phyloP scores from a whole-genome alignment of 306 rosid genomes.

The Fragaria iinumae region DNA sequence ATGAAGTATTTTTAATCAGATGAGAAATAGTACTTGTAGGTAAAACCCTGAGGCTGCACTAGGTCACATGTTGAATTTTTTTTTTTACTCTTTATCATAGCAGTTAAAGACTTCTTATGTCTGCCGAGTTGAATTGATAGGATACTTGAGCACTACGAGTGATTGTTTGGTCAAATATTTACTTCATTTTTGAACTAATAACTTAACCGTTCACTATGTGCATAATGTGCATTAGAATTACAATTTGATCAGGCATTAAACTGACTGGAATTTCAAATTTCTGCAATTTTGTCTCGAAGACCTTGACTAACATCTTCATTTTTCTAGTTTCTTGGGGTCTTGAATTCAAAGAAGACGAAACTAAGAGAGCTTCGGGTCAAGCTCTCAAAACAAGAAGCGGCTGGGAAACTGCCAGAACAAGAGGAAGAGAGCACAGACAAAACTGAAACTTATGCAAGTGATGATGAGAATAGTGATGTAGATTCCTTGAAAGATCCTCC shows the following conservation, averaged over 20 bases:
- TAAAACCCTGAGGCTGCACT: conserved; percentile 3
- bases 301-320: conserved; percentile 29
- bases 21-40: not conserved
- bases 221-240: not conserved
- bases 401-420: conserved; percentile 53
- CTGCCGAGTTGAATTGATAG: not conserved
- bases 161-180: not conserved
- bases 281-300: not conserved
- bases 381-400: conserved; percentile 35
- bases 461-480: conserved; percentile 36
- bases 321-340: conserved; percentile 72
- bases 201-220: not conserved
- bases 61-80: not conserved
- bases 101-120: not conserved
- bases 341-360: conserved; percentile 83
- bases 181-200: not conserved
- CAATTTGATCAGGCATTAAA: not conserved
- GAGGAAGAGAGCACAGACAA: conserved; percentile 65
- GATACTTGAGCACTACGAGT: not conserved
- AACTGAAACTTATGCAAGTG: conserved; percentile 68
- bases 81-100: too few species aligned
- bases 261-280: not conserved
- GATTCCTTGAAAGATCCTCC: conserved; percentile 30
- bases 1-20: not conserved
- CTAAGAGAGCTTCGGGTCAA: conserved; percentile 71